Percentiles rank a stretch among this genome's conserved stretches.
These are phyloP conservation scores for Batrachochytrium dendrobatidis DNA, from an alignment of 371 early-diverging fungal species.

Conservation along the genomic window DNA sequence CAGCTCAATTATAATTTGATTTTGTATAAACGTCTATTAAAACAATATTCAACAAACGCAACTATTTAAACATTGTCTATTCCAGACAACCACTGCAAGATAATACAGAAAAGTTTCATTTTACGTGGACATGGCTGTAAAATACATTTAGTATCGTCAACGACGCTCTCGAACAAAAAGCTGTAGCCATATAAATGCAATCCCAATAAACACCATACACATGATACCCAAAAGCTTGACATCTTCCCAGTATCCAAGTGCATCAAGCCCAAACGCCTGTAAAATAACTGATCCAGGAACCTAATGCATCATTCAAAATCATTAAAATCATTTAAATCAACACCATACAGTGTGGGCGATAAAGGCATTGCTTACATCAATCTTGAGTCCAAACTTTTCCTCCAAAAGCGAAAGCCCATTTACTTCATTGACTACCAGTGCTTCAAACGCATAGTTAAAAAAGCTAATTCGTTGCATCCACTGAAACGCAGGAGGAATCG, in stretches of 20 bases:
- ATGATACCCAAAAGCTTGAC: conserved; percentile 31
- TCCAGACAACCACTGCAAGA: too few species aligned
- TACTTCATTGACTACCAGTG: conserved; percentile 83
- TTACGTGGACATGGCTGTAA: too few species aligned
- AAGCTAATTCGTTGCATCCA: conserved; percentile 76
- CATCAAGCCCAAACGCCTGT: conserved; percentile 84
- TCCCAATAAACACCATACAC: conserved; percentile 44
- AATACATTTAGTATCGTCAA: conserved; percentile 2
- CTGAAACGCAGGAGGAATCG: conserved; percentile 57
- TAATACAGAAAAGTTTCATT: too few species aligned
- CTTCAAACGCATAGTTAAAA: conserved; percentile 87
- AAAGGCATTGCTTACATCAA: conserved; percentile 28
- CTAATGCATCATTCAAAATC: too few species aligned
- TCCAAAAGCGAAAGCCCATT: conserved; percentile 71
- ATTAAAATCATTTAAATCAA: too few species aligned
- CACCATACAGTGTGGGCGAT: too few species aligned
- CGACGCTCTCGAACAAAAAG: conserved; percentile 72
- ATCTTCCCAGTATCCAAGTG: conserved; percentile 78
- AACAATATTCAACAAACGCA: too few species aligned
- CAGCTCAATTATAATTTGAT: too few species aligned
- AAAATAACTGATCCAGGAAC: conserved; percentile 83
- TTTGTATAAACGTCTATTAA: too few species aligned
- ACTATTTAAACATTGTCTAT: too few species aligned
- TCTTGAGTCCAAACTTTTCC: conserved; percentile 39
- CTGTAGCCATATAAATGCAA: conserved; percentile 75